Evolutionary conservation across 805 yeast species (phyloP).

Genomic region (Pichia ethanolica): DNA sequence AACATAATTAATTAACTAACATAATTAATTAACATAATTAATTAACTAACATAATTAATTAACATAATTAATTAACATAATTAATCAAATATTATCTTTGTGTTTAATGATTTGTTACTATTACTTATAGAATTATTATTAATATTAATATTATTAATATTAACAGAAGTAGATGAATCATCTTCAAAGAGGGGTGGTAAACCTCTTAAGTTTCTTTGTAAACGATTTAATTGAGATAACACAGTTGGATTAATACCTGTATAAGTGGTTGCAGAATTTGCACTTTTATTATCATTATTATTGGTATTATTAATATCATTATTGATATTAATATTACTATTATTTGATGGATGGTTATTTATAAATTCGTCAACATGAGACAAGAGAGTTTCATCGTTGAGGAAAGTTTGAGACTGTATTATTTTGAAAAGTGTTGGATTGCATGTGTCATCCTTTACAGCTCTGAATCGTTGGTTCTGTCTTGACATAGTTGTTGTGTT

Average conservation of each 20-base stretch:
- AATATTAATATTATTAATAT: no score
- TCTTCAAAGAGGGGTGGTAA: slow-evolving; percentile 30
- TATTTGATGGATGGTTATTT: slow-evolving; percentile 4
- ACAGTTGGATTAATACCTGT: slow-evolving; percentile 23
- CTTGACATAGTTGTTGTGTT: slow-evolving; percentile 1
- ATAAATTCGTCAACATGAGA: slow-evolving; percentile 11
- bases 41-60: no score
- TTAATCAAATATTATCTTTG: slow-evolving; percentile 18
- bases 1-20: no score
- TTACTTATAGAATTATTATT: no score
- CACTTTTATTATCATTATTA: no score
- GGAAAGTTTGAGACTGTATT: slow-evolving; percentile 11
- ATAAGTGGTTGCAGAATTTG: slow-evolving; percentile 12
- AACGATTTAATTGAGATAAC: slow-evolving; percentile 29
- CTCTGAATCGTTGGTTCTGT: slow-evolving; percentile 9
- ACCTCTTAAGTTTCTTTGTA: slow-evolving; percentile 32
- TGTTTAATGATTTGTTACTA: no score
- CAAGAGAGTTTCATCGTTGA: slow-evolving; percentile 9
- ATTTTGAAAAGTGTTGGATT: slow-evolving; percentile 11
- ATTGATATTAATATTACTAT: background rate
- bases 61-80: no score
- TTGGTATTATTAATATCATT: no score
- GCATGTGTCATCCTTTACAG: slow-evolving; percentile 10
- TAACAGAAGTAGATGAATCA: slow-evolving; percentile 3
- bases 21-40: no score